Evolutionary conservation across 768 basidiomycete genomes (phyloP), one percentile per base, ranked within the genome.

Genomic region (Cystofilobasidium capitatum): DNA sequence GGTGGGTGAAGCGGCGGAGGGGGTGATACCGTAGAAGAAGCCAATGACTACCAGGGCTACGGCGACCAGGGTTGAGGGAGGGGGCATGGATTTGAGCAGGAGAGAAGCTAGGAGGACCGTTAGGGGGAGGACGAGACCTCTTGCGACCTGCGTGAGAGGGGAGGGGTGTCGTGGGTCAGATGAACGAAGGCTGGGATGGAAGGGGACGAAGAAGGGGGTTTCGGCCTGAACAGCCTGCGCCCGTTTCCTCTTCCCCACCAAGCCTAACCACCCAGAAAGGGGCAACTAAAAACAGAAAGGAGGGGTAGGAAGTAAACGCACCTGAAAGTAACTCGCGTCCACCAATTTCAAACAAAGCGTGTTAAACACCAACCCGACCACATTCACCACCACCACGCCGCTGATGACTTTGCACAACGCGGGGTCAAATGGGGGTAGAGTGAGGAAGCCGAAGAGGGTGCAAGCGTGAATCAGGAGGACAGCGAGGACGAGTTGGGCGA

Each of bases 311-410:
- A 44, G 29, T 9, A 45, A 10, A 65, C 74, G 42, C 70, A 86
- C 86, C 81, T 88, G 88, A 77, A 88, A 90, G 76, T 86, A 90
- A 0, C 85, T 84, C 2, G 88, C 87, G 65, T 89, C 88, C 24
- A 90, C 87, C 62, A 83, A 85, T 33, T 87, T 81, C 62, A 89
- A 79, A 73, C 88, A 89, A 7, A 88, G 81, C 0, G 85, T 88
- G 71, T 89, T 89, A 79, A 89, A 88, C 0, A 87, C 82, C 5
- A 90, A 80, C 1, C 88, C 87, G 9, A 84, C 77, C n/a, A 87
- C 83, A 72, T 88, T 87, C 51, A 88, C 84, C 1, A 82, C 75
- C n/a, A 69, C 62, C 37, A 69, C 54, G 26, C 31, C 54, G 37
- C n/a, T 13, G 42, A 69, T 69, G 14, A 44, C 55, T 54, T 64